Percentiles rank a stretch among this genome's conserved stretches.
Evolutionary conservation across 176 grass and related monocot genomes (phyloP).

Genomic region (Avena atlantica): DNA sequence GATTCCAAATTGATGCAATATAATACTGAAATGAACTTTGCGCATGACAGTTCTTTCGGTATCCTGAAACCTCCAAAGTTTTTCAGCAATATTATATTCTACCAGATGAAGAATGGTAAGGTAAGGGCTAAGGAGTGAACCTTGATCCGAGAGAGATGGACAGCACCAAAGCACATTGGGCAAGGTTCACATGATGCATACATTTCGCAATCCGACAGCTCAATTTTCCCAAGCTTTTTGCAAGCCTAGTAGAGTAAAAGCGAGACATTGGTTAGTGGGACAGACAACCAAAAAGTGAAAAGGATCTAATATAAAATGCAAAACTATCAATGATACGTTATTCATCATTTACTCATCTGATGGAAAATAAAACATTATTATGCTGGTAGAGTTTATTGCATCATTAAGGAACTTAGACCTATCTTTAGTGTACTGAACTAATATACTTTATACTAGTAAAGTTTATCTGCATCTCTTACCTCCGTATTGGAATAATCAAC

Average conservation of each 20-base stretch:
- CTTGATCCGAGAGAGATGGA: conserved; percentile 96
- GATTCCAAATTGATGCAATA: background rate
- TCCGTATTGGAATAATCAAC: background rate
- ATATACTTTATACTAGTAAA: no score
- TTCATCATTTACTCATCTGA: background rate
- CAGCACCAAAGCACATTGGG: conserved; percentile 96
- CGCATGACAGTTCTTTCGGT: background rate
- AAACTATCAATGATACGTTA: background rate
- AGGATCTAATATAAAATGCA: background rate
- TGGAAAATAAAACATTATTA: conserved; percentile 27
- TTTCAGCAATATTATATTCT: conserved; percentile 12
- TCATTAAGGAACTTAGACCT: background rate
- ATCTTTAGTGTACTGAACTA: background rate
- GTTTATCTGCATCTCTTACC: background rate
- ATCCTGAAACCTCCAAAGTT: conserved; percentile 20
- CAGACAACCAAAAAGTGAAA: background rate
- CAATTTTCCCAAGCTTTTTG: conserved; percentile 94
- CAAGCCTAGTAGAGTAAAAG: conserved; percentile 72
- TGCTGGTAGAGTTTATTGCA: conserved; percentile 1
- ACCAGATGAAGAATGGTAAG: conserved; percentile 34
- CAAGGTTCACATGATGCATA: conserved; percentile 96
- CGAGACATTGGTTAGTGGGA: background rate
- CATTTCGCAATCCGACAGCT: conserved; percentile 90
- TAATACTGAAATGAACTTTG: conserved; percentile 28
- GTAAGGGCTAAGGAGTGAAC: conserved; percentile 34